Evolutionary conservation across 192 early-diverging fungal genomes (phyloP).

Genomic region (Phycomyces nitens): DNA sequence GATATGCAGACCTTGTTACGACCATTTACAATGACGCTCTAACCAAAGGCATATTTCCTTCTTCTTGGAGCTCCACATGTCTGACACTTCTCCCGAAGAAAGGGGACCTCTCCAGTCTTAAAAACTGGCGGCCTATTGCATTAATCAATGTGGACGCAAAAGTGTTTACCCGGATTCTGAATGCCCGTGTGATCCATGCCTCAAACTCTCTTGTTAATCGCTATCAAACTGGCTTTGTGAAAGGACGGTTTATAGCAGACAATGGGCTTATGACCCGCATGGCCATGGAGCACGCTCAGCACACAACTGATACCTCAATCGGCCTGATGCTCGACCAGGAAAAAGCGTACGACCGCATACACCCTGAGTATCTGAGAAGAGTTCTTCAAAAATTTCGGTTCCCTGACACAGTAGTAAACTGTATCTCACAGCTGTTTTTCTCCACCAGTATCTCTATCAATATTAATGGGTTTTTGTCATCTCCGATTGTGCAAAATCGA

Average conservation of each 20-base stretch:
- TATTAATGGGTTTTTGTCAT: constrained; percentile 12
- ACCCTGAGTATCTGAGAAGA: constrained; percentile 3
- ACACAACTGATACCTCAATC: neutral
- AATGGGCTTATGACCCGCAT: constrained; percentile 10
- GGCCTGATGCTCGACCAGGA: constrained; percentile 19
- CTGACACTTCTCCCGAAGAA: constrained; percentile 24
- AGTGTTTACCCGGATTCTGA: constrained; percentile 6
- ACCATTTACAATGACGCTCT: constrained; percentile 19
- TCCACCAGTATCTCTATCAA: constrained; percentile 4
- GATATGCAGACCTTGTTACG: constrained; percentile 6
- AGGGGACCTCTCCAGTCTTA: constrained; percentile 5
- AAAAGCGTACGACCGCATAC: constrained; percentile 20
- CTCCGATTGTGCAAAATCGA: constrained; percentile 3
- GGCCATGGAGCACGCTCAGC: neutral
- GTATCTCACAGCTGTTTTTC: constrained; percentile 5
- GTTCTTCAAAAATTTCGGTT: constrained; percentile 5
- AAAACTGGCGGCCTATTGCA: constrained; percentile 11
- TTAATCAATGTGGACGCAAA: constrained; percentile 13
- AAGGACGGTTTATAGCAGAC: constrained; percentile 10
- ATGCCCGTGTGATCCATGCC: neutral
- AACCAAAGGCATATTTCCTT: neutral
- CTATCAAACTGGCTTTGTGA: constrained; percentile 19
- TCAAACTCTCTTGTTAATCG: constrained; percentile 8
- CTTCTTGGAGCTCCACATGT: constrained; percentile 4
- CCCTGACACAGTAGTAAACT: neutral